Evolutionary conservation across 805 yeast genomes (phyloP).

Genomic region (Debaryomyces hansenii): DNA sequence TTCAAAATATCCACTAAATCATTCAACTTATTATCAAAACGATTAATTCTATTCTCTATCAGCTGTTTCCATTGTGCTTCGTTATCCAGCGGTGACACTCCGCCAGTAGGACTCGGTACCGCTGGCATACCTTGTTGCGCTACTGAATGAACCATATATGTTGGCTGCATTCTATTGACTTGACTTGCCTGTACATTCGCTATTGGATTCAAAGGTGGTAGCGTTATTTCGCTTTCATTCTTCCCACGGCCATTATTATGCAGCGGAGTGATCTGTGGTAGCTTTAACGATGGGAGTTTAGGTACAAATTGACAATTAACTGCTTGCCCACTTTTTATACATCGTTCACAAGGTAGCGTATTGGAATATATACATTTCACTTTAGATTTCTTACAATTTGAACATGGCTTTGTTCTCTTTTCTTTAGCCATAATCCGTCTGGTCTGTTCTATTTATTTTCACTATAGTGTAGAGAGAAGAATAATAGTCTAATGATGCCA

Average conservation of each 20-base stretch:
- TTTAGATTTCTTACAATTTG: conserved; percentile 60
- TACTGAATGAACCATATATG: neutral
- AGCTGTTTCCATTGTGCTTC: conserved; percentile 32
- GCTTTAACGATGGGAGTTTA: conserved; percentile 45
- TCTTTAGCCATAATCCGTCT: conserved; percentile 27
- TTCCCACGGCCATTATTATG: neutral
- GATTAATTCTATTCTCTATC: conserved; percentile 34
- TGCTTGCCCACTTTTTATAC: conserved; percentile 49
- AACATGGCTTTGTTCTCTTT: conserved; percentile 58
- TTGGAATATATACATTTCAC: conserved; percentile 57
- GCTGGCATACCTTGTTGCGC: neutral
- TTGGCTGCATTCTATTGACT: neutral
- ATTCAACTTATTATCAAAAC: conserved; percentile 38
- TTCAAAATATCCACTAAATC: conserved; percentile 36
- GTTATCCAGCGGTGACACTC: neutral
- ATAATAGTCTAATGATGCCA: conserved; percentile 27
- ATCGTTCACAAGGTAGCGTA: conserved; percentile 56
- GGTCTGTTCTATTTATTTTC: neutral
- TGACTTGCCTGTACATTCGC: neutral
- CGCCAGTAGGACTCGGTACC: neutral
- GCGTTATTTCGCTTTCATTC: conserved; percentile 7
- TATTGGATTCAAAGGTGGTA: conserved; percentile 16
- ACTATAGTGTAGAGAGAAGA: conserved; percentile 7
- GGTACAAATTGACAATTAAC: conserved; percentile 54
- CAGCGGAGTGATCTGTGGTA: conserved; percentile 20